A percentile compares a stretch with the other conserved stretches of the same genome.
phyloP scores from a whole-genome alignment of 192 early-diverging fungal species.

The Allomyces arbusculus region DNA sequence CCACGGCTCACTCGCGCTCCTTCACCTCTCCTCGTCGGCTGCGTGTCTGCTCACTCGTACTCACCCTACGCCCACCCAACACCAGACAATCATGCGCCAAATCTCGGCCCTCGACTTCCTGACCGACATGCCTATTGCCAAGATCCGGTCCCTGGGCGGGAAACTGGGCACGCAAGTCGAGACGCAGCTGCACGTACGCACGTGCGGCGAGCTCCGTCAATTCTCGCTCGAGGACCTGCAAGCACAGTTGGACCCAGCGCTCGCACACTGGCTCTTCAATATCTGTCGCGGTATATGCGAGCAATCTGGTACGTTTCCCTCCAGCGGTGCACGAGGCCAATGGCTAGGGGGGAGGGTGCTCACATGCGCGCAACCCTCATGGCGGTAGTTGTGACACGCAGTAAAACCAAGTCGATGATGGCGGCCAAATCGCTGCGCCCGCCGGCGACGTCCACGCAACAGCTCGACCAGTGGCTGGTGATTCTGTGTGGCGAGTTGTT shows the following conservation, averaged over 20 bases:
- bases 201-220: conserved; percentile 32
- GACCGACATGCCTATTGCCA: conserved; percentile 36
- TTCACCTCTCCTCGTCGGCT: no score
- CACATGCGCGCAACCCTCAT: no score
- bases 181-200: conserved; percentile 29
- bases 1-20: no score
- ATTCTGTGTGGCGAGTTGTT: conserved; percentile 30
- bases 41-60: no score
- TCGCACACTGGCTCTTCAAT: conserved; percentile 34
- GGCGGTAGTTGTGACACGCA: conserved; percentile 1
- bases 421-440: conserved; percentile 19
- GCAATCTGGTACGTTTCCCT: conserved; percentile 16
- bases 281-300: conserved; percentile 37
- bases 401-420: conserved; percentile 20
- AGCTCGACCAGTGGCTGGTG: conserved; percentile 24
- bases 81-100: conserved; percentile 47
- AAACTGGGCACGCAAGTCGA: conserved; percentile 57
- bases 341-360: not conserved
- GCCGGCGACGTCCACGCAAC: conserved; percentile 6
- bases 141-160: conserved; percentile 74
- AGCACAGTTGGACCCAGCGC: conserved; percentile 23
- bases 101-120: conserved; percentile 37
- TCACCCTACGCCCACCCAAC: not conserved
- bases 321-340: no score
- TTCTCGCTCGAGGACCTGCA: conserved; percentile 22